Evolutionary conservation across 768 basidiomycete species (phyloP).

Genomic region (Kwoniella europaea): DNA sequence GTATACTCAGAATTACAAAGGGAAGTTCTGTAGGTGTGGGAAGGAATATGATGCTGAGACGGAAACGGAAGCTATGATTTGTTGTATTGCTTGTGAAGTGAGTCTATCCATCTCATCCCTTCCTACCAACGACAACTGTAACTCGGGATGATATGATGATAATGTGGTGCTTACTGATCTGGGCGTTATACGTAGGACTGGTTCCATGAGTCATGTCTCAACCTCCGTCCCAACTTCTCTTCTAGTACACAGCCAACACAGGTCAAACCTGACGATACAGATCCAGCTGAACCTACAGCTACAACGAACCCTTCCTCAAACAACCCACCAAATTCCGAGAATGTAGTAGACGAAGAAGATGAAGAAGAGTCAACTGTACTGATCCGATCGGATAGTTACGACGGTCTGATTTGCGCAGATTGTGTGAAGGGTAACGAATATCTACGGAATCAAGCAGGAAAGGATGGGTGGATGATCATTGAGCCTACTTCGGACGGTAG

Average conservation of each 20-base stretch:
- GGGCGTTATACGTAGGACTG: conserved; percentile 40
- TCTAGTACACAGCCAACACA: not conserved
- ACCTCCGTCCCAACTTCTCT: conserved; percentile 24
- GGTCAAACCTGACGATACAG: not conserved
- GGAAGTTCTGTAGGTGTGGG: conserved; percentile 56
- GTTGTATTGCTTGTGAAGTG: conserved; percentile 56
- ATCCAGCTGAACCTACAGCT: not conserved
- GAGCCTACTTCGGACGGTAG: conserved; percentile 26
- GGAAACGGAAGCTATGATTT: conserved; percentile 55
- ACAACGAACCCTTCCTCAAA: not conserved
- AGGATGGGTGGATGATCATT: conserved; percentile 55
- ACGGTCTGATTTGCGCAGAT: conserved; percentile 49
- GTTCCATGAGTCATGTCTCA: conserved; percentile 56
- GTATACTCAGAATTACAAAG: conserved; percentile 49
- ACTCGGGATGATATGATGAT: too few relatives aligned
- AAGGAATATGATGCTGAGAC: conserved; percentile 53
- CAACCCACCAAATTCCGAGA: not conserved
- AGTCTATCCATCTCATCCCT: conserved; percentile 4
- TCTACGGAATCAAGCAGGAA: conserved; percentile 39
- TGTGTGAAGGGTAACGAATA: conserved; percentile 36
- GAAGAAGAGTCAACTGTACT: conserved; percentile 46
- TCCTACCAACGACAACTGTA: too few relatives aligned
- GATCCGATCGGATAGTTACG: conserved; percentile 48
- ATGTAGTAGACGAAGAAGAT: conserved; percentile 41
- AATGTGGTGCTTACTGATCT: too few relatives aligned